A percentile compares a stretch with the other conserved stretches of the same genome.
These are phyloP conservation scores for Fusarium buharicum DNA, from an alignment of 2,329 filamentous ascomycete genomes.

Conservation along the genomic window DNA sequence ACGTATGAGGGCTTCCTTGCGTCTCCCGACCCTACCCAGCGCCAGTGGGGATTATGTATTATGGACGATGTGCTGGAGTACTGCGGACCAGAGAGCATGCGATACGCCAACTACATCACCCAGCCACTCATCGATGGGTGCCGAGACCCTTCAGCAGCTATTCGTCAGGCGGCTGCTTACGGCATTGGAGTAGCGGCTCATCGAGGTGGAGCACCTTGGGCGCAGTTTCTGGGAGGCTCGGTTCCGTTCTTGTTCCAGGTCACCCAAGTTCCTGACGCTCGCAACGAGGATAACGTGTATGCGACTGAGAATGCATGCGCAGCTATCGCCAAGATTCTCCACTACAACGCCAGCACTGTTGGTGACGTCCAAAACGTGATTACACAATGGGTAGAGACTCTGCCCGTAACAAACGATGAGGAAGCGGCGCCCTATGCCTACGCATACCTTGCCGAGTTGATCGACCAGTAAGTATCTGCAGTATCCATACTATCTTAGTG, in stretches of 20 bases:
- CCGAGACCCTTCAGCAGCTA: slow-evolving; percentile 85
- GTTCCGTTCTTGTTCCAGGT: slow-evolving; percentile 87
- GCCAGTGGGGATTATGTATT: slow-evolving; percentile 99
- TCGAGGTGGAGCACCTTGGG: slow-evolving; percentile 87
- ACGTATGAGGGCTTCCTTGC: slow-evolving; percentile 89
- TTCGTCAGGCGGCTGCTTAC: slow-evolving; percentile 94
- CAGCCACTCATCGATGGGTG: slow-evolving; percentile 88
- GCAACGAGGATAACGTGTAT: slow-evolving; percentile 93
- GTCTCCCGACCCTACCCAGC: slow-evolving; percentile 85
- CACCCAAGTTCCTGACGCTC: slow-evolving; percentile 80
- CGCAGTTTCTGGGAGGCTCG: slow-evolving; percentile 83
- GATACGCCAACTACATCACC: slow-evolving; percentile 86
- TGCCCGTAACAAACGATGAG: slow-evolving; percentile 94
- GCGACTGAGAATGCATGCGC: slow-evolving; percentile 98
- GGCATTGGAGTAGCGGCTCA: slow-evolving; percentile 96
- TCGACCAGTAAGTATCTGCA: slow-evolving; percentile 81
- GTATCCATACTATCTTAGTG: neutral
- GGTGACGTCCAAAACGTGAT: slow-evolving; percentile 79
- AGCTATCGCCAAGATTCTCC: slow-evolving; percentile 95
- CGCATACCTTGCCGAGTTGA: slow-evolving; percentile 87
- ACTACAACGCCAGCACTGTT: slow-evolving; percentile 84
- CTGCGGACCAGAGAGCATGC: slow-evolving; percentile 87
- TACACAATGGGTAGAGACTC: slow-evolving; percentile 86
- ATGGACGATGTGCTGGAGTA: slow-evolving; percentile 99
- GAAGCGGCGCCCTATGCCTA: slow-evolving; percentile 98